phyloP scores from a whole-genome alignment of 179 eudicot genomes.

The Camellia oleifera region DNA sequence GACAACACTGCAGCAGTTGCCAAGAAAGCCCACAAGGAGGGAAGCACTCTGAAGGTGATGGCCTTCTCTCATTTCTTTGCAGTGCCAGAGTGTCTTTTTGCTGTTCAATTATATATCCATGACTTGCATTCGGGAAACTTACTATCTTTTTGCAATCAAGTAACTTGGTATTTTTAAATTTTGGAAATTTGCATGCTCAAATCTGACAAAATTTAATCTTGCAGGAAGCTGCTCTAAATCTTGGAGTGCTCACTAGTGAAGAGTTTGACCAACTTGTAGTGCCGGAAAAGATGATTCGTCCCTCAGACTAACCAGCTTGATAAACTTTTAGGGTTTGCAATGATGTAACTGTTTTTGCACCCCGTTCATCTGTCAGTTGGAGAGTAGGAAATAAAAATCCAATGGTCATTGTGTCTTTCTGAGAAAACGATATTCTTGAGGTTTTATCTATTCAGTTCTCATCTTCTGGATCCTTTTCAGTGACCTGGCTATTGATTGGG shows the following conservation, averaged over 20 bases:
- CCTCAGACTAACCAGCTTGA: slow-evolving; percentile 40
- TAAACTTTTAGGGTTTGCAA: not conserved
- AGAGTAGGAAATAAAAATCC: slow-evolving; percentile 15
- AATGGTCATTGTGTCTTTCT: not conserved
- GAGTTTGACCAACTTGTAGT: slow-evolving; percentile 82
- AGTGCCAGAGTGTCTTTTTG: not conserved
- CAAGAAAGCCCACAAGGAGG: slow-evolving; percentile 89
- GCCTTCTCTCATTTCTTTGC: not conserved
- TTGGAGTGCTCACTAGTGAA: slow-evolving; percentile 76
- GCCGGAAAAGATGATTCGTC: slow-evolving; percentile 96
- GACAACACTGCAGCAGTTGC: slow-evolving; percentile 96
- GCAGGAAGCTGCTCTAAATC: slow-evolving; percentile 88
- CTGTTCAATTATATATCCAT: not conserved
- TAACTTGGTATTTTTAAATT: not conserved
- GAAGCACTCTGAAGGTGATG: slow-evolving; percentile 69
- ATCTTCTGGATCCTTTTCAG: not conserved
- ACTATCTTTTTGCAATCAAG: not conserved
- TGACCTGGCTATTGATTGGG: not conserved
- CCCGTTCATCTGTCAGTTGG: not conserved
- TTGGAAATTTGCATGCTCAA: not conserved
- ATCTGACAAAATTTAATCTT: slow-evolving; percentile 17
- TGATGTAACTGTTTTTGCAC: not conserved
- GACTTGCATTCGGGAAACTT: not conserved
- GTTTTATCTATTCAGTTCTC: slow-evolving; percentile 13
- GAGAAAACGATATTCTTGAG: slow-evolving; percentile 20